phyloP scores from a whole-genome alignment of 345 rosid species.

The Camelina laxa region DNA sequence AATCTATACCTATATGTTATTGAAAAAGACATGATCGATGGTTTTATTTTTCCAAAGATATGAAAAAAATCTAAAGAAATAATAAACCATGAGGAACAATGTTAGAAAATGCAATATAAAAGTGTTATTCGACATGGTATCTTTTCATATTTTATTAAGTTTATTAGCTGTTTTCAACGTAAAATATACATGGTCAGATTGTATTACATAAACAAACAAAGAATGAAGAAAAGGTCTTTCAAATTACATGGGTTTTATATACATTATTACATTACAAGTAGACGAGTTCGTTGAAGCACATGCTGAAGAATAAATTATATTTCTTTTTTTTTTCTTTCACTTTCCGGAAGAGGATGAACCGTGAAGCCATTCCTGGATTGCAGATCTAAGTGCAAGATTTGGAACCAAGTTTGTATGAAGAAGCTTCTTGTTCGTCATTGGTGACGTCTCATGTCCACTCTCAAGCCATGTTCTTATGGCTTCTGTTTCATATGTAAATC shows the following conservation, averaged over 20 bases:
- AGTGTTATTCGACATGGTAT: not conserved
- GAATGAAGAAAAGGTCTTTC: not conserved
- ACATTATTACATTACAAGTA: not conserved
- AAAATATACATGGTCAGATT: not conserved
- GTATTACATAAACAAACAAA: not conserved
- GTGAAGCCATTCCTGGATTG: constrained; percentile 65
- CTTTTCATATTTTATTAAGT: not conserved
- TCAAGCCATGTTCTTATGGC: constrained; percentile 66
- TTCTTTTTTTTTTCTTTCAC: not conserved
- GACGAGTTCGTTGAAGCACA: not conserved
- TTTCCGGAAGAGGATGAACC: constrained; percentile 13
- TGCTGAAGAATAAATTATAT: not conserved
- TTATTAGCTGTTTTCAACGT: constrained; percentile 4
- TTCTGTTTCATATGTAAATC: constrained; percentile 68
- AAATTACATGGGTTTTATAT: not conserved
- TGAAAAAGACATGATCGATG: constrained; percentile 20
- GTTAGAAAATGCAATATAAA: not conserved
- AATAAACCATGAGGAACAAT: not conserved
- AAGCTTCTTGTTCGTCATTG: constrained; percentile 60
- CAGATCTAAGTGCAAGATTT: constrained; percentile 52
- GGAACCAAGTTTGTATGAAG: constrained; percentile 47
- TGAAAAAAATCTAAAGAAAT: not conserved
- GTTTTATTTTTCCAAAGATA: not conserved
- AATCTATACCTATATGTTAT: not conserved
- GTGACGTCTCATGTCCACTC: constrained; percentile 60